phyloP scores from a whole-genome alignment of 805 yeast species.

The Monosporozyma servazzii region DNA sequence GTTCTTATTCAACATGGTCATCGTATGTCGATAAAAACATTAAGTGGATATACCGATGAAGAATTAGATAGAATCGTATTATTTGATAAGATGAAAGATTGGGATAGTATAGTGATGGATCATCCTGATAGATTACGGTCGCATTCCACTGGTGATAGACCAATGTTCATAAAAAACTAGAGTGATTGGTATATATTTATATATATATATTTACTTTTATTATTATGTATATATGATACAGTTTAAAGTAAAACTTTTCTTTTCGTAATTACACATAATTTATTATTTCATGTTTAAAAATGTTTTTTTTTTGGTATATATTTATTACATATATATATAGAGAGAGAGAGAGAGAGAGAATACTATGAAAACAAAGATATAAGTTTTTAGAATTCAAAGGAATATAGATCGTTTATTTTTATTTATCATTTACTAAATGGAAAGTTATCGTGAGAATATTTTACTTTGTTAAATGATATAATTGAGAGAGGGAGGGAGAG shows the following conservation, averaged over 20 bases:
- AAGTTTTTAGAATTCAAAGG: not conserved
- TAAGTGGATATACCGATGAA: conserved; percentile 39
- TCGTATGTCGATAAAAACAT: conserved; percentile 31
- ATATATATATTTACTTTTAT: not conserved
- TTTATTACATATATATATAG: not conserved
- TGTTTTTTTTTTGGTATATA: too few relatives aligned
- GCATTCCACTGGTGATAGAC: conserved; percentile 44
- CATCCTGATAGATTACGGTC: conserved; percentile 76
- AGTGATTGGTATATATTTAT: not conserved
- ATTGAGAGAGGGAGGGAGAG: not conserved
- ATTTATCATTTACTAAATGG: not conserved
- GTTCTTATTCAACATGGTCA: conserved; percentile 25
- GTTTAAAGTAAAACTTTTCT: too few relatives aligned
- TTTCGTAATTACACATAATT: too few relatives aligned
- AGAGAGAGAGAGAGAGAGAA: too few relatives aligned
- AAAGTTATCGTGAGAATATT: not conserved
- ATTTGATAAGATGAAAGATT: conserved; percentile 43
- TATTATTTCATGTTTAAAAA: too few relatives aligned
- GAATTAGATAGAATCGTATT: conserved; percentile 36
- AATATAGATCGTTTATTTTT: not conserved
- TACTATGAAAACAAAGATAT: not conserved
- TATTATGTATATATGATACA: too few relatives aligned
- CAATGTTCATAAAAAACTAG: conserved; percentile 45
- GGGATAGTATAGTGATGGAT: conserved; percentile 65
- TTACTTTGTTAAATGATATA: not conserved